Base-by-base conservation (phyloP, 2,329 filamentous ascomycete species). In the Ambrosiella xylebori region DNA sequence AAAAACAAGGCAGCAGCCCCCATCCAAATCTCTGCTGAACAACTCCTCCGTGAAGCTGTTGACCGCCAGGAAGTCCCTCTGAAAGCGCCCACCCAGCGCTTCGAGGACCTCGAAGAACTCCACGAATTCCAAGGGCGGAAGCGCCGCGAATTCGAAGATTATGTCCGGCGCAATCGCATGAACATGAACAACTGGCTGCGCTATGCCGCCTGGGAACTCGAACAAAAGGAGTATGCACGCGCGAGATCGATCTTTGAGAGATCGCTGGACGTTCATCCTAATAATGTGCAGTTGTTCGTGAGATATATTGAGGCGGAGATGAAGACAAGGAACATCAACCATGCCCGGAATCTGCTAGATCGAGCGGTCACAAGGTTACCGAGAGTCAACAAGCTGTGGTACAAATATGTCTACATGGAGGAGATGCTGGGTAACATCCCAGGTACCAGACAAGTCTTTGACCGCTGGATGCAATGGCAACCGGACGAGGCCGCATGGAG, bases 161-260 rank as follows among this genome's bases (percentile, higher is more conserved):
- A 97, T 84, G 88, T 97, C 61, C 84, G 89, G 63, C 86, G 93
- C 63, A 97, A 97, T 68, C 76, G 91, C 66, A 79, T 96, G 68
- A 95, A 94, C 67, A 89, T 97, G 78, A 95, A 95, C 76, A 97
- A 97, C 71, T 98, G 93, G 93, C 88, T 93, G 78, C 86, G 90
- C 66, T 98, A 98, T 76, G 91, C 93, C 58, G 81, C 87, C 65
- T 98, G 90, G 88, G 93, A 98, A 74, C 78, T 97, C 61, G 91
- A 98, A 69, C 93, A 98, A 73, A 97, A 97, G 71, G 93, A 98
- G 73, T 96, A 88, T 71, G 83, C 85, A 57, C 85, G 93, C 58
- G 93, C 93, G 37, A 79, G 93, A 47, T 94, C 86, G 55, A 84
- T 98, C 66, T 98, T 97, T 65, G 93, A 98, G 74, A 81, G 93